Conservation (phyloP, 1,139 yeast genomes). For the Torulaspora pretoriensis region DNA sequence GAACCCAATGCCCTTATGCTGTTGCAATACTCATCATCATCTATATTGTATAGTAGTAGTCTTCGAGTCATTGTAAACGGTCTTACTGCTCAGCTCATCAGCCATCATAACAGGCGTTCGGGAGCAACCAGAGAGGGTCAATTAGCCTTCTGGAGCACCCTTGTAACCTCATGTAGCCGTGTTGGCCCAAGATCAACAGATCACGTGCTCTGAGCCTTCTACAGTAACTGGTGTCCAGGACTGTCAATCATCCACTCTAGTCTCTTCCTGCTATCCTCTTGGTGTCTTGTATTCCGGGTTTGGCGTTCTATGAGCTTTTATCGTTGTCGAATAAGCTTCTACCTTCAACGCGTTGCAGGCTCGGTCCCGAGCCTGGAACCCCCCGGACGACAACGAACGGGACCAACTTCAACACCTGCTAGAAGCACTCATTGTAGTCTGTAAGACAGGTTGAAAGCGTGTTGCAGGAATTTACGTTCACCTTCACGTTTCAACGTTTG, state of each 20-base stretch:
- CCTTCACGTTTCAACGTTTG: slow-evolving; percentile 7
- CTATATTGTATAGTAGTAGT: neutral
- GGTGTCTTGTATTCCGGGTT: too few species aligned
- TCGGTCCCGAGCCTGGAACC: slow-evolving; percentile 4
- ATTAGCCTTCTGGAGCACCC: neutral
- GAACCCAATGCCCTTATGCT: too few species aligned
- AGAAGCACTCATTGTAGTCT: neutral
- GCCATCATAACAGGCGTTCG: neutral
- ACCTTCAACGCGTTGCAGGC: slow-evolving; percentile 1
- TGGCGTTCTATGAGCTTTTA: neutral
- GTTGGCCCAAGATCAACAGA: neutral
- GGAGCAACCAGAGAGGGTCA: neutral
- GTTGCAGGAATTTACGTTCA: slow-evolving; percentile 3
- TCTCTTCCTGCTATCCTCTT: neutral
- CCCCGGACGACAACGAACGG: neutral
- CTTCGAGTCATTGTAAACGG: neutral
- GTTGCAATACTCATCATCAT: neutral
- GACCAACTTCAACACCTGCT: neutral
- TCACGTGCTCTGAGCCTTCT: neutral
- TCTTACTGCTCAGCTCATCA: neutral
- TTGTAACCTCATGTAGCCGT: neutral
- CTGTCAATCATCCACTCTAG: neutral
- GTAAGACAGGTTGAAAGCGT: neutral
- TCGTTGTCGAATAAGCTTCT: neutral
- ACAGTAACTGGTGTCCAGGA: neutral